Evolutionary conservation across 805 yeast genomes (phyloP).

Genomic region (Wickerhamomyces ciferrii): DNA sequence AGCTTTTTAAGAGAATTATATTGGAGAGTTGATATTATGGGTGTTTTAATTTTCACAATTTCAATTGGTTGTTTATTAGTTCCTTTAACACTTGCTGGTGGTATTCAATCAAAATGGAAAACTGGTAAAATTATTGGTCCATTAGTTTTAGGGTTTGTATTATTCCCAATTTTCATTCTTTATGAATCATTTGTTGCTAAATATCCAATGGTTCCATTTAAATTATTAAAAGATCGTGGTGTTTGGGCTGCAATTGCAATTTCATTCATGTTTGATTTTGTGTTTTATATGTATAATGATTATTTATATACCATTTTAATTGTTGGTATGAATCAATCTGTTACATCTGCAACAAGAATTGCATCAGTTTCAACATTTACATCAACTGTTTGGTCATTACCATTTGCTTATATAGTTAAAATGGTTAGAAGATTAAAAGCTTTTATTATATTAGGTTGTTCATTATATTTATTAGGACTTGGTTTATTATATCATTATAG

Average conservation of each 20-base stretch:
- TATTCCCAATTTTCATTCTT: slow-evolving; percentile 50
- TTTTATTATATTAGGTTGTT: slow-evolving; percentile 54
- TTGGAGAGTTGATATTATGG: slow-evolving; percentile 65
- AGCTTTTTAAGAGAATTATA: slow-evolving; percentile 34
- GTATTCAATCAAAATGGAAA: slow-evolving; percentile 48
- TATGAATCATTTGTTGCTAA: slow-evolving; percentile 56
- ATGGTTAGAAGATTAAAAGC: slow-evolving; percentile 45
- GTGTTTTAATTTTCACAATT: slow-evolving; percentile 49
- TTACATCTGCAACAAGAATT: slow-evolving; percentile 60
- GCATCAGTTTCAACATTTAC: slow-evolving; percentile 56
- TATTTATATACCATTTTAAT: slow-evolving; percentile 61
- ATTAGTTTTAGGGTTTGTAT: slow-evolving; percentile 57
- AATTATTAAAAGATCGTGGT: slow-evolving; percentile 59
- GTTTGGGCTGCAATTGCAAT: slow-evolving; percentile 67
- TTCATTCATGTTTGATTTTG: slow-evolving; percentile 52
- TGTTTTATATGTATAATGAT: slow-evolving; percentile 67
- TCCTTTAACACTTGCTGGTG: slow-evolving; percentile 77
- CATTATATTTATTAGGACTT: slow-evolving; percentile 53
- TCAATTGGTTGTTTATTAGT: slow-evolving; percentile 60
- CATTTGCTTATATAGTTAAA: slow-evolving; percentile 49
- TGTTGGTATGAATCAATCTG: slow-evolving; percentile 56
- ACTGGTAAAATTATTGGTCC: slow-evolving; percentile 63
- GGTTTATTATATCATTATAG: slow-evolving; percentile 57
- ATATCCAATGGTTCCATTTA: slow-evolving; percentile 60
- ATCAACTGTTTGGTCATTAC: slow-evolving; percentile 50